Evolutionary conservation across 768 basidiomycete genomes (phyloP).

Genomic region (Lentinula edodes): DNA sequence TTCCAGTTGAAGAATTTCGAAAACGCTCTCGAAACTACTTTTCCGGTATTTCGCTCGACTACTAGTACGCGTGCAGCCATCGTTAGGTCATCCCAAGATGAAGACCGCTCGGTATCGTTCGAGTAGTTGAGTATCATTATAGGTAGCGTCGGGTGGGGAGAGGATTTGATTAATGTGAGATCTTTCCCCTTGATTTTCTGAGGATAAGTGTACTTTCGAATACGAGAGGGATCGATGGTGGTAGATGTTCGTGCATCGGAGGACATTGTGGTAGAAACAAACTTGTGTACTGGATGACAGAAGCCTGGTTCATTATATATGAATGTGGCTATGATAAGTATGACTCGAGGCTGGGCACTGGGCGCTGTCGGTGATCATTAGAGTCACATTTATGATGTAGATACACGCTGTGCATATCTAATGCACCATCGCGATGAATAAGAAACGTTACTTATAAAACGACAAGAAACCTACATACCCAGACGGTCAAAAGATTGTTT

Average conservation of each 20-base stretch:
- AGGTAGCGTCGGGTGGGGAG: constrained; percentile 7
- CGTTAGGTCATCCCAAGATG: constrained; percentile 5
- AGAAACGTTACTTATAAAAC: no score
- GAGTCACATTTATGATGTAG: no score
- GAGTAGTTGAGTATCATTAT: constrained; percentile 10
- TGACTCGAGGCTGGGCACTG: no score
- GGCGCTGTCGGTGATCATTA: no score
- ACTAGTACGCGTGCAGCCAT: constrained; percentile 8
- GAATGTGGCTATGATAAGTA: no score
- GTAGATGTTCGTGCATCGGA: neutral
- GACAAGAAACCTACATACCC: no score
- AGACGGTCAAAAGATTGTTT: no score
- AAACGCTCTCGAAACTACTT: constrained; percentile 8
- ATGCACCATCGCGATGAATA: no score
- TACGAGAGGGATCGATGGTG: neutral
- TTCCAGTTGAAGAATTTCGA: constrained; percentile 12
- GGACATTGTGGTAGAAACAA: no score
- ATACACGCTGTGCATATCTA: no score
- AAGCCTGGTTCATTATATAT: no score
- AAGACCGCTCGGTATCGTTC: neutral
- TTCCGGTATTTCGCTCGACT: constrained; percentile 4
- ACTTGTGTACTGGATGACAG: no score
- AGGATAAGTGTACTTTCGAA: neutral
- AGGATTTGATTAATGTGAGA: constrained; percentile 9
- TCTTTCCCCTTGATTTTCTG: neutral